Conservation (phyloP, 495 filamentous ascomycete genomes). For the Neurospora terricola region DNA sequence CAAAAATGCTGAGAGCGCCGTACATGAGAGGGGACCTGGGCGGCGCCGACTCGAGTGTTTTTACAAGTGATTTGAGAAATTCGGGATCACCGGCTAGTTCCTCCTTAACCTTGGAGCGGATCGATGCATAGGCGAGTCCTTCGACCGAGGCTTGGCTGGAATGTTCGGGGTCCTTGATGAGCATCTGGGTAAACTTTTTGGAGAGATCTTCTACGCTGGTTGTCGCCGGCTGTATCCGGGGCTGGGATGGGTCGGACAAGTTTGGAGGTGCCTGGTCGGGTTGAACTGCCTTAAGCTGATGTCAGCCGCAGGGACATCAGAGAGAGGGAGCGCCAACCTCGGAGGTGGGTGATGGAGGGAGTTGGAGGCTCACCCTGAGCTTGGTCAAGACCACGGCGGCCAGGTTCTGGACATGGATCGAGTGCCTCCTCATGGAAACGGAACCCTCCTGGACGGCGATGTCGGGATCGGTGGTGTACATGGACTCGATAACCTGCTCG, state of each 20-base stretch:
- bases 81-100: conserved; percentile 53
- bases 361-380: conserved; percentile 41
- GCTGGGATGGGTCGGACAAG: conserved; percentile 33
- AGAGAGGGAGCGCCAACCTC: conserved; percentile 5
- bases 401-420: conserved; percentile 43
- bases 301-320: conserved; percentile 36
- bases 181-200: conserved; percentile 65
- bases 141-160: conserved; percentile 63
- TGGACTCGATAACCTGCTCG: conserved; percentile 45
- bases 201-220: conserved; percentile 63
- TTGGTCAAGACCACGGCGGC: conserved; percentile 85
- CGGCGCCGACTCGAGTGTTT: conserved; percentile 47
- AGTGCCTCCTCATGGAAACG: conserved; percentile 39
- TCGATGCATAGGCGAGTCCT: conserved; percentile 83
- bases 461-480: conserved; percentile 28
- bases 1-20: conserved; percentile 71
- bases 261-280: conserved; percentile 16
- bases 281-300: conserved; percentile 41
- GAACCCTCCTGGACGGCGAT: conserved; percentile 29
- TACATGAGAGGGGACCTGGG: conserved; percentile 65
- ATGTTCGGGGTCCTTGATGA: conserved; percentile 50
- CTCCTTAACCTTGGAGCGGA: conserved; percentile 76
- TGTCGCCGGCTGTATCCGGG: conserved; percentile 35
- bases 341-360: conserved; percentile 2
- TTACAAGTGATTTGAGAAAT: conserved; percentile 59